phyloP scores from a whole-genome alignment of 106 monocot genomes.

The Amphibolis antarctica region DNA sequence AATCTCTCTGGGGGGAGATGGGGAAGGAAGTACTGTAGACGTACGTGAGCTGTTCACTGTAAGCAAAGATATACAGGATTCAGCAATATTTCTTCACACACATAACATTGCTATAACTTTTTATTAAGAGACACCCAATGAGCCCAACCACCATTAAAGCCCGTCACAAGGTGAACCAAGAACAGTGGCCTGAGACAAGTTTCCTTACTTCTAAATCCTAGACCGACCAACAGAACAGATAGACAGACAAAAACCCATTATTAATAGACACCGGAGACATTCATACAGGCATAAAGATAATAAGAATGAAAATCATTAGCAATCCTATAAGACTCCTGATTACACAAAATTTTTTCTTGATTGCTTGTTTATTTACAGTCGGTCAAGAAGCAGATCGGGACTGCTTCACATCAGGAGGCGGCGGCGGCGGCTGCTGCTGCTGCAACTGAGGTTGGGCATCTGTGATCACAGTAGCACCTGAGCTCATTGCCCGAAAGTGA shows the following conservation, averaged over 20 bases:
- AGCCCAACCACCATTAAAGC: not conserved
- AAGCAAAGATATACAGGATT: too few species aligned
- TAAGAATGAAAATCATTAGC: constrained; percentile 5
- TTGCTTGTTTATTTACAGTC: not conserved
- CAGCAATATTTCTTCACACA: constrained; percentile 1
- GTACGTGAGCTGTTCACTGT: too few species aligned
- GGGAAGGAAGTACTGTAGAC: too few species aligned
- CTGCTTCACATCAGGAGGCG: constrained; percentile 18
- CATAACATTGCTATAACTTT: not conserved
- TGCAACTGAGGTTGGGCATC: constrained; percentile 8
- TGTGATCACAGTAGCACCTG: constrained; percentile 3
- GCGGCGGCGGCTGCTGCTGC: constrained; percentile 7
- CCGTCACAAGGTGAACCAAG: not conserved
- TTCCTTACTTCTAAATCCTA: constrained; percentile 5
- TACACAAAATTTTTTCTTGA: constrained; percentile 11
- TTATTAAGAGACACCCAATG: not conserved
- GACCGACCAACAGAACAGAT: not conserved
- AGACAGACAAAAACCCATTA: constrained; percentile 2
- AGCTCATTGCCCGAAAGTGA: constrained; percentile 34
- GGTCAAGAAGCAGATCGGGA: constrained; percentile 21
- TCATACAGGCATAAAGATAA: constrained; percentile 1
- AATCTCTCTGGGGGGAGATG: too few species aligned
- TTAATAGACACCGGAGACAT: not conserved
- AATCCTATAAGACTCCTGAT: constrained; percentile 3
- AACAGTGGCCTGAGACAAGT: not conserved